Conservation (phyloP, 306 rosid species). For the Cicer chorassanicum region DNA sequence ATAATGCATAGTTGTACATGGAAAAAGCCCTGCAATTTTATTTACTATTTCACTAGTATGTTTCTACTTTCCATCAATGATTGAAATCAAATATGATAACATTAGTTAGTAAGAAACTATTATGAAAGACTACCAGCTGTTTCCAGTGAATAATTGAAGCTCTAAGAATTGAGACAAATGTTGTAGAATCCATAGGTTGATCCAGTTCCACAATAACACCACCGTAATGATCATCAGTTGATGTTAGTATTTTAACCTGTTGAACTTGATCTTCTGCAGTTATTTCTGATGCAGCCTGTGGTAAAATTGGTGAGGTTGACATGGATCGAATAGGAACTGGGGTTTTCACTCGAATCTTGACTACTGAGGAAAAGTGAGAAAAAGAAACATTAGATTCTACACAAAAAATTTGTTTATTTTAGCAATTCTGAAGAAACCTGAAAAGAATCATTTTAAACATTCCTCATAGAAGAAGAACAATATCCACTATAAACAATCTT, state of each 20-base stretch:
- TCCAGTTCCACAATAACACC: slow-evolving; percentile 75
- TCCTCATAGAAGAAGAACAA: not conserved
- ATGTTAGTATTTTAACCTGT: slow-evolving; percentile 53
- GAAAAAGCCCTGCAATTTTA: not conserved
- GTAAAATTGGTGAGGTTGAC: slow-evolving; percentile 43
- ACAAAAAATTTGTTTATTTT: slow-evolving; percentile 14
- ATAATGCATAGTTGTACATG: not conserved
- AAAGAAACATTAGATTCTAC: not conserved
- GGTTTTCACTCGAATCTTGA: slow-evolving; percentile 36
- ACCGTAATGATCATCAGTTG: slow-evolving; percentile 63
- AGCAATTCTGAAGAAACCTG: not conserved
- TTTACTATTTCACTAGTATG: not conserved
- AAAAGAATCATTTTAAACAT: slow-evolving; percentile 29
- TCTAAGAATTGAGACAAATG: slow-evolving; percentile 58
- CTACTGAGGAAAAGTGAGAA: slow-evolving; percentile 28
- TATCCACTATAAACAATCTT: slow-evolving; percentile 23
- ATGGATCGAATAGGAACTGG: slow-evolving; percentile 33
- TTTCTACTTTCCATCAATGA: not conserved
- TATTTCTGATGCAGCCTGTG: slow-evolving; percentile 42
- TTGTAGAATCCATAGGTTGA: slow-evolving; percentile 59
- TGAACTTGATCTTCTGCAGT: slow-evolving; percentile 47
- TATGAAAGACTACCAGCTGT: slow-evolving; percentile 59
- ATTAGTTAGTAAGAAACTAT: not conserved
- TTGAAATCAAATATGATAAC: slow-evolving; percentile 16
- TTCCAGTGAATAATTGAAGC: slow-evolving; percentile 82